Percentiles rank a stretch among this genome's conserved stretches.
phyloP scores from a whole-genome alignment of 768 basidiomycete species.

The Coprinellus micaceus region DNA sequence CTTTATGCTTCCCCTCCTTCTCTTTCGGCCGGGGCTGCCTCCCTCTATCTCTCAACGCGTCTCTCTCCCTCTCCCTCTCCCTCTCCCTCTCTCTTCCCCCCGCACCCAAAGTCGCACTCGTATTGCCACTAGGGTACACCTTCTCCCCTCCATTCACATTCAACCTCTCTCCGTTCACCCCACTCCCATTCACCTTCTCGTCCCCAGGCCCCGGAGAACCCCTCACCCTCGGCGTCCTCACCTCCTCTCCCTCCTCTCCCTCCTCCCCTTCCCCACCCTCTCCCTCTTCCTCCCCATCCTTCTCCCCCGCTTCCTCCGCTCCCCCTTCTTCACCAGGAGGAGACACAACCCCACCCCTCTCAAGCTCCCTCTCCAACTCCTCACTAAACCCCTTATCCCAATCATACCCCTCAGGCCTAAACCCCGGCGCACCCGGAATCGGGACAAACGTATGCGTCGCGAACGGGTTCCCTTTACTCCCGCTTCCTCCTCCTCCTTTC shows the following conservation, averaged over 20 bases:
- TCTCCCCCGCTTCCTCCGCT: too few species aligned
- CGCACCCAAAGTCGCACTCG: background rate
- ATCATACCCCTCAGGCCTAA: conserved; percentile 54
- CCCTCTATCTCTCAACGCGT: background rate
- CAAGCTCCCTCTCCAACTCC: conserved; percentile 38
- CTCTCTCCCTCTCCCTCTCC: background rate
- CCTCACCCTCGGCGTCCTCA: too few species aligned
- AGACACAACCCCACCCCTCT: too few species aligned
- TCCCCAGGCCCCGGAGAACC: too few species aligned
- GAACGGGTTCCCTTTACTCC: conserved; percentile 29
- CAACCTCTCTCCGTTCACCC: too few species aligned
- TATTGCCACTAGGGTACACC: conserved; percentile 7
- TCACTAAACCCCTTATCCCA: conserved; percentile 70
- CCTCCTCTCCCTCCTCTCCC: too few species aligned
- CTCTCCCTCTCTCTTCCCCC: too few species aligned
- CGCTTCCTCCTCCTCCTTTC: background rate
- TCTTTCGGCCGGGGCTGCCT: background rate
- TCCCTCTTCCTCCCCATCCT: too few species aligned
- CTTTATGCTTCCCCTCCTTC: background rate
- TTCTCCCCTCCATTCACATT: conserved; percentile 8
- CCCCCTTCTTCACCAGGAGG: too few species aligned
- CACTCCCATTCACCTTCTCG: too few species aligned
- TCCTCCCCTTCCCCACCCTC: too few species aligned
- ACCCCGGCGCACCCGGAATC: conserved; percentile 73
- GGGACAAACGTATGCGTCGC: conserved; percentile 40